Percentiles rank a stretch among this genome's conserved stretches.
Evolutionary conservation across 331 rosid species (phyloP).

Genomic region (Rhamnella rubrinervis): DNA sequence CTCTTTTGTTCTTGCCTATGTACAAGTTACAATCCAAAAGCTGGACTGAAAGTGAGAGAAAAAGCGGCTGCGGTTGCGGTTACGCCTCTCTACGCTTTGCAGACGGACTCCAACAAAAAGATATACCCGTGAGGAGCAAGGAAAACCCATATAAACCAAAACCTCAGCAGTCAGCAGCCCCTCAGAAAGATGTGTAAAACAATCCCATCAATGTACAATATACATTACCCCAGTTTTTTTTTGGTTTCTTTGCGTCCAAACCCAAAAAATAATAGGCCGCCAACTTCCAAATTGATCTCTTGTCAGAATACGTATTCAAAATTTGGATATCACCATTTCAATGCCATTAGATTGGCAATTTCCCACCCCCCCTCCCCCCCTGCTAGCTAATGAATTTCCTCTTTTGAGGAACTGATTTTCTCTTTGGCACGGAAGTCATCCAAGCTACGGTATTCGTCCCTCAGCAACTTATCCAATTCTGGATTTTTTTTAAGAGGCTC

Average conservation of each 20-base stretch:
- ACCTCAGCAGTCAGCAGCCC: conserved; percentile 55
- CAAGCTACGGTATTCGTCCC: conserved; percentile 74
- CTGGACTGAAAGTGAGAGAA: conserved; percentile 30
- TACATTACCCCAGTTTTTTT: conserved; percentile 30
- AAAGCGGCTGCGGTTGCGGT: conserved; percentile 39
- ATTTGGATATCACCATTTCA: conserved; percentile 41
- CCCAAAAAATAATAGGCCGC: conserved; percentile 41
- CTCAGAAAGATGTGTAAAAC: conserved; percentile 35
- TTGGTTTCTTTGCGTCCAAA: conserved; percentile 40
- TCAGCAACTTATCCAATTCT: conserved; percentile 74
- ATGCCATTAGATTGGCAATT: conserved; percentile 8
- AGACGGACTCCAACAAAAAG: conserved; percentile 38
- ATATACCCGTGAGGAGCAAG: conserved; percentile 17
- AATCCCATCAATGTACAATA: conserved; percentile 32
- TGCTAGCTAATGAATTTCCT: conserved; percentile 28
- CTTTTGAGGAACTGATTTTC: conserved; percentile 41
- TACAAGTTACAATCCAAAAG: conserved; percentile 49
- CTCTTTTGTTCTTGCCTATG: conserved; percentile 34
- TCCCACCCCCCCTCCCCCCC: too few relatives aligned
- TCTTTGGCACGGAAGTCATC: conserved; percentile 85
- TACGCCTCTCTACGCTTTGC: conserved; percentile 46
- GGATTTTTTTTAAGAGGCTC: conserved; percentile 59
- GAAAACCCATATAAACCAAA: conserved; percentile 33
- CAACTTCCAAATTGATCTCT: conserved; percentile 31
- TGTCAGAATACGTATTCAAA: conserved; percentile 53